Conservation (phyloP, 2,329 filamentous ascomycete species). For the Calonectria pseudoreteaudii region DNA sequence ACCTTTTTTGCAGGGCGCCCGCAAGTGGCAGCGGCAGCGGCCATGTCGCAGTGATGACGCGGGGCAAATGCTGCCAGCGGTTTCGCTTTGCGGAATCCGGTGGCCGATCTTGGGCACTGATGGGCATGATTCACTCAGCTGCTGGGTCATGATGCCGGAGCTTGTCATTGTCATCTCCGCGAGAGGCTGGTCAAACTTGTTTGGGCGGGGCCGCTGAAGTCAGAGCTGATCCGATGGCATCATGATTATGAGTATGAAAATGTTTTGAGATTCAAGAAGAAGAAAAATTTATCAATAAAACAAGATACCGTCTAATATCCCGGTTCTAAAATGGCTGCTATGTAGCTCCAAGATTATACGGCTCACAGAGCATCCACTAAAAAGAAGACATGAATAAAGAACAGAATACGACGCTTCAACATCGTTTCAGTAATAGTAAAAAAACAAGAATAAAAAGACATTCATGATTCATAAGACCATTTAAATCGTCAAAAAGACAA, state of each 20-base stretch:
- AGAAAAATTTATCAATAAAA: not conserved
- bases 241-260: not conserved
- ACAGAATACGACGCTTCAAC: not conserved
- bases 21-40: slow-evolving; percentile 36
- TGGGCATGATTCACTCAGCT: not conserved
- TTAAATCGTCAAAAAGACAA: slow-evolving; percentile 28
- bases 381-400: not conserved
- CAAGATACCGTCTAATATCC: not conserved
- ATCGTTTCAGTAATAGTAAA: not conserved
- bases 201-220: not conserved
- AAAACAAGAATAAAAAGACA: not conserved
- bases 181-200: not conserved
- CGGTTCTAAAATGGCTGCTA: not conserved
- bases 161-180: slow-evolving; percentile 4
- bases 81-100: not conserved
- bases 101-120: slow-evolving; percentile 7
- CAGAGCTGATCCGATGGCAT: not conserved
- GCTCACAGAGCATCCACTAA: not conserved
- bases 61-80: slow-evolving; percentile 29
- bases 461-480: slow-evolving; percentile 24
- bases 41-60: slow-evolving; percentile 42
- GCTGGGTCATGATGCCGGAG: slow-evolving; percentile 5
- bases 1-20: slow-evolving; percentile 33
- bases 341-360: not conserved
- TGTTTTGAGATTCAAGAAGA: not conserved